Evolutionary conservation across 371 early-diverging fungal genomes (phyloP).

Genomic region (Mortierella polycephala): DNA sequence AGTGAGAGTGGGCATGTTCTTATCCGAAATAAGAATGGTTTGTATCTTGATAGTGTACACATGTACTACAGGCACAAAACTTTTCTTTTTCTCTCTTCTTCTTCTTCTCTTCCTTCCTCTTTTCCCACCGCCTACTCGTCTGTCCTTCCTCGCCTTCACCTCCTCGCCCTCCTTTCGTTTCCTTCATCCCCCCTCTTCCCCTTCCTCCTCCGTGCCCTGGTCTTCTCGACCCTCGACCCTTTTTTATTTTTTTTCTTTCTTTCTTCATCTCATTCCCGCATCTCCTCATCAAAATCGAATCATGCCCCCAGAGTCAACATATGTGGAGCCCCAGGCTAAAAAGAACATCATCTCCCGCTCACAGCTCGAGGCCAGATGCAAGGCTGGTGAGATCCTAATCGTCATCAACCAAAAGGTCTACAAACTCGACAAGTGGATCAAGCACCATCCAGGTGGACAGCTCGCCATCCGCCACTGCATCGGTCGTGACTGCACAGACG

Average conservation of each 20-base stretch:
- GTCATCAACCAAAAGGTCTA: constrained; percentile 86
- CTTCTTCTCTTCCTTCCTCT: constrained; percentile 19
- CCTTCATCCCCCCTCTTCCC: constrained; percentile 2
- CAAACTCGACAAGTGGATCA: constrained; percentile 83
- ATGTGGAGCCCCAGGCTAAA: constrained; percentile 44
- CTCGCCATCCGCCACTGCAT: constrained; percentile 84
- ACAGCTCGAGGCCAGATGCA: constrained; percentile 51
- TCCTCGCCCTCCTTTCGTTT: not conserved
- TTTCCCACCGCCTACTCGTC: constrained; percentile 7
- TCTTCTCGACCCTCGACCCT: not conserved
- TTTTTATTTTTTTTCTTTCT: not conserved
- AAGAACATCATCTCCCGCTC: constrained; percentile 46
- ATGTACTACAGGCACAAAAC: no score
- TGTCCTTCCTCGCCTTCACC: constrained; percentile 13
- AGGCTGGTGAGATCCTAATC: constrained; percentile 74
- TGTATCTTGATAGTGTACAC: no score
- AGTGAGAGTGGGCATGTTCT: no score
- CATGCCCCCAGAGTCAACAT: constrained; percentile 55
- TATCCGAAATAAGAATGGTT: no score
- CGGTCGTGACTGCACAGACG: constrained; percentile 94
- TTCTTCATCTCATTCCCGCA: not conserved
- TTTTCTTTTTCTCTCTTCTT: constrained; percentile 1
- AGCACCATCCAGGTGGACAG: constrained; percentile 93
- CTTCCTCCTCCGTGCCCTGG: not conserved
- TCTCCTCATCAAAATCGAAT: not conserved